Evolutionary conservation across 108 stramenopile genomes (phyloP).

Genomic region (Fragilariopsis cylindrus): DNA sequence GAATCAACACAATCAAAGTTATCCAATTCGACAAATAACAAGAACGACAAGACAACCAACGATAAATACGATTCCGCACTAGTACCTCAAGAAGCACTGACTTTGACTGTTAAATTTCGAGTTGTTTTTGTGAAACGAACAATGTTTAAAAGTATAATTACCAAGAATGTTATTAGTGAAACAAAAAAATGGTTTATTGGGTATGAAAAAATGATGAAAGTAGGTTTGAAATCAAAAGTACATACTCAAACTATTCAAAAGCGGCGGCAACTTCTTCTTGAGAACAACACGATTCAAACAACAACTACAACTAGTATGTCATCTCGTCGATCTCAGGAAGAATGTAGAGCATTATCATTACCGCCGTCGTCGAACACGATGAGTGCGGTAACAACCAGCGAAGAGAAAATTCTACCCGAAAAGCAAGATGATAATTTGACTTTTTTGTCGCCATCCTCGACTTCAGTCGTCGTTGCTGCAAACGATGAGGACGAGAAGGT

Average conservation of each 20-base stretch:
- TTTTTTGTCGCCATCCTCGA: no score
- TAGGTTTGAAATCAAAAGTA: background rate
- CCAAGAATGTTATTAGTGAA: conserved; percentile 45
- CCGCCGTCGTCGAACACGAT: background rate
- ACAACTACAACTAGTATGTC: no score
- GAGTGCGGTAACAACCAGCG: no score
- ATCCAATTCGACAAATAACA: background rate
- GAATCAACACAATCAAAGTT: conserved; percentile 14
- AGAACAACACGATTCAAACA: no score
- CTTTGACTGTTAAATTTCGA: conserved; percentile 45
- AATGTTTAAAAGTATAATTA: conserved; percentile 60
- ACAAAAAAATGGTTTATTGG: conserved; percentile 48
- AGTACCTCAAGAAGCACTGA: conserved; percentile 6
- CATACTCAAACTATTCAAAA: no score
- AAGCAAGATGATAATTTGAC: no score
- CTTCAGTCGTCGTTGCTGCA: no score
- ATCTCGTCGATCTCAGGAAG: no score
- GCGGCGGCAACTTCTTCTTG: no score
- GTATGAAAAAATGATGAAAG: conserved; percentile 37
- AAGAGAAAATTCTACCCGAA: no score
- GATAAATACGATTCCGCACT: background rate
- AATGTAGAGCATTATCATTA: no score
- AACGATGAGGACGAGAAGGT: no score
- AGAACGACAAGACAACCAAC: conserved; percentile 7
- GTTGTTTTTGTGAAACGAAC: conserved; percentile 61